Conservation (phyloP, 768 basidiomycete species). For the Leccinum disarticulatum region DNA sequence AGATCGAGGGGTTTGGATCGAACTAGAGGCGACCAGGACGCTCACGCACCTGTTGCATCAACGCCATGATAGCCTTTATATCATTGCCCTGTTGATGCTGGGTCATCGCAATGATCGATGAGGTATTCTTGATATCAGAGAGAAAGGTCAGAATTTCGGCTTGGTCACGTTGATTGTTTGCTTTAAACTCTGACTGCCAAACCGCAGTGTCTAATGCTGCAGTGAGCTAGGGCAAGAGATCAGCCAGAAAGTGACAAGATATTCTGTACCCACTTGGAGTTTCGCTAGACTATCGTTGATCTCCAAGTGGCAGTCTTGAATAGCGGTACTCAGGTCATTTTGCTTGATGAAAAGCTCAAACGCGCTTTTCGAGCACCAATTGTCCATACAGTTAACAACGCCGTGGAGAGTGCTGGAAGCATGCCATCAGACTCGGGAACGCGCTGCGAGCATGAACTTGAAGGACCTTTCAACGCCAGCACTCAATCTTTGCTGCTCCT, state of each 20-base stretch:
- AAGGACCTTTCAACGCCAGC: constrained; percentile 34
- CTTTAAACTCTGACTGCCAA: constrained; percentile 48
- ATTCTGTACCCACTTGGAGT: constrained; percentile 41
- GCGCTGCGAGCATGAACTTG: neutral
- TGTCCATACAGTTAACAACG: constrained; percentile 42
- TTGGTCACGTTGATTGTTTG: constrained; percentile 42
- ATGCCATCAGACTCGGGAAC: constrained; percentile 9
- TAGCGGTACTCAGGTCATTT: constrained; percentile 42
- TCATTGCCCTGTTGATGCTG: constrained; percentile 36
- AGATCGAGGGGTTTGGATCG: constrained; percentile 16
- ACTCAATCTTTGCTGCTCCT: constrained; percentile 34
- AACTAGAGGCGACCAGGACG: neutral
- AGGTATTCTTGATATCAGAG: constrained; percentile 43
- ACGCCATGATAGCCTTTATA: constrained; percentile 42
- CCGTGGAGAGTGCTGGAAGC: constrained; percentile 30
- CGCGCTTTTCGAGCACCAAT: constrained; percentile 41
- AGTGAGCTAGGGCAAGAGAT: constrained; percentile 35
- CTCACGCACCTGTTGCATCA: constrained; percentile 48
- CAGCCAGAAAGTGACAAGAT: constrained; percentile 5
- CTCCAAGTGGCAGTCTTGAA: constrained; percentile 44
- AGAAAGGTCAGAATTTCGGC: constrained; percentile 43
- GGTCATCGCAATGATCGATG: constrained; percentile 35
- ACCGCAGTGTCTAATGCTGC: constrained; percentile 45
- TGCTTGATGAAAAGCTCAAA: constrained; percentile 48
- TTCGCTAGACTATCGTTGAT: constrained; percentile 47